Evolutionary conservation across 495 filamentous ascomycete species (phyloP).

Genomic region (Cercophora samala): DNA sequence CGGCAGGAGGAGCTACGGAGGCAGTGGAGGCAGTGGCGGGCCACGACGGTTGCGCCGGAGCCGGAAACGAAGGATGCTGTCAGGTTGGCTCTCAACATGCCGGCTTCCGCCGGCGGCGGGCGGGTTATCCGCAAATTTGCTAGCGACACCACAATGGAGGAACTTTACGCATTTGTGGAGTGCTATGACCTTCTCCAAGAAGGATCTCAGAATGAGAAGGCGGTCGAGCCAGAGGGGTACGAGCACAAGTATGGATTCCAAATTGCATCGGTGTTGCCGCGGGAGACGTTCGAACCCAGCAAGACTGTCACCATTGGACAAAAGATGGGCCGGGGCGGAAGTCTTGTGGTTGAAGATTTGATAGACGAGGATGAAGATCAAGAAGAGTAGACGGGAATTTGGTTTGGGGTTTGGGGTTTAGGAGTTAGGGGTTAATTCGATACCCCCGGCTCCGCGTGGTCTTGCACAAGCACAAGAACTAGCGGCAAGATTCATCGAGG

Average conservation of each 20-base stretch:
- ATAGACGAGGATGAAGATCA: slow-evolving; percentile 29
- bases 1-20: slow-evolving; percentile 53
- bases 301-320: slow-evolving; percentile 61
- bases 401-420: neutral
- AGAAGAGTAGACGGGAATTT: neutral
- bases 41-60: slow-evolving; percentile 60
- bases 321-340: slow-evolving; percentile 77
- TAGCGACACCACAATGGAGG: slow-evolving; percentile 65
- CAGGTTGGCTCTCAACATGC: slow-evolving; percentile 78
- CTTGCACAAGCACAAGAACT: neutral
- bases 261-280: slow-evolving; percentile 78
- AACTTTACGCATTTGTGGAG: slow-evolving; percentile 94
- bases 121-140: slow-evolving; percentile 73
- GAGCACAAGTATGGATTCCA: slow-evolving; percentile 76
- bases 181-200: slow-evolving; percentile 67
- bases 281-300: slow-evolving; percentile 69
- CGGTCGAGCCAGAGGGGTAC: slow-evolving; percentile 60
- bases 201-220: slow-evolving; percentile 34
- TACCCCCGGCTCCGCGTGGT: neutral
- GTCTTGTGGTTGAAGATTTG: slow-evolving; percentile 74
- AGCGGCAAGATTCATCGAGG: neutral
- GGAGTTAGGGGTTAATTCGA: neutral
- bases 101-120: slow-evolving; percentile 54
- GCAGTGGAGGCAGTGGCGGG: slow-evolving; percentile 82
- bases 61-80: slow-evolving; percentile 68